Evolutionary conservation across 371 early-diverging fungal species (phyloP).

Genomic region (Mortierella sp.): DNA sequence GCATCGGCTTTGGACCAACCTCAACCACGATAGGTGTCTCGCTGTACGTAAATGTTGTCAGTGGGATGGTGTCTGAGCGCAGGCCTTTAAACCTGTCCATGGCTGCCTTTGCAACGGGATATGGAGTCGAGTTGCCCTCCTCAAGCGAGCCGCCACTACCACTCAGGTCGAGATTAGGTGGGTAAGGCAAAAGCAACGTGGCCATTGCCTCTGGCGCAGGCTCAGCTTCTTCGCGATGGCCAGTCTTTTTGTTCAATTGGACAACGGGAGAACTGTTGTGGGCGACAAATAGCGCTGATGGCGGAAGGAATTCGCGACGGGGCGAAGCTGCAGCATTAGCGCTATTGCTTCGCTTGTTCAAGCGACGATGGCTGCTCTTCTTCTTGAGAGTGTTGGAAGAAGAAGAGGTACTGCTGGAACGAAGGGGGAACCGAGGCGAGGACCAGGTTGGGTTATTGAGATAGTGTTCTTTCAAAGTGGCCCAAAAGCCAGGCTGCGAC

Average conservation of each 20-base stretch:
- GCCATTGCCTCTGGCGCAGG: neutral
- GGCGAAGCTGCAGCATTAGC: neutral
- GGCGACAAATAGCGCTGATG: slow-evolving; percentile 25
- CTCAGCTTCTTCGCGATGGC: slow-evolving; percentile 1
- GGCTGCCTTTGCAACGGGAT: slow-evolving; percentile 35
- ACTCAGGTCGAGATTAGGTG: no score
- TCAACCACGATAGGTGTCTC: slow-evolving; percentile 33
- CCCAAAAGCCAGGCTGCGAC: slow-evolving; percentile 24
- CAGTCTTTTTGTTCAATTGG: slow-evolving; percentile 25
- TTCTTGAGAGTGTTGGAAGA: neutral
- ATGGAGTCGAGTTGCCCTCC: slow-evolving; percentile 10
- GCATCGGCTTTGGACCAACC: slow-evolving; percentile 5
- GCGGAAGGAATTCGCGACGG: slow-evolving; percentile 23
- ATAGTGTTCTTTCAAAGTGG: slow-evolving; percentile 30
- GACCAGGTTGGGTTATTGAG: slow-evolving; percentile 14
- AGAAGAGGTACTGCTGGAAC: neutral
- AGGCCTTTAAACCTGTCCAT: slow-evolving; percentile 49
- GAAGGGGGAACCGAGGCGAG: no score
- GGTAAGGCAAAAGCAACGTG: neutral
- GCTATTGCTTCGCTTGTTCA: neutral
- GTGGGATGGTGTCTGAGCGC: slow-evolving; percentile 39
- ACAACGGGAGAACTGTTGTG: slow-evolving; percentile 31
- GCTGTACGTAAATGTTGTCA: slow-evolving; percentile 46
- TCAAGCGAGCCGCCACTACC: no score
- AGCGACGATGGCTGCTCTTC: slow-evolving; percentile 9